A percentile compares a stretch with the other conserved stretches of the same genome.
Conservation (phyloP, 2,329 filamentous ascomycete species). For the Penicillium occitanis region DNA sequence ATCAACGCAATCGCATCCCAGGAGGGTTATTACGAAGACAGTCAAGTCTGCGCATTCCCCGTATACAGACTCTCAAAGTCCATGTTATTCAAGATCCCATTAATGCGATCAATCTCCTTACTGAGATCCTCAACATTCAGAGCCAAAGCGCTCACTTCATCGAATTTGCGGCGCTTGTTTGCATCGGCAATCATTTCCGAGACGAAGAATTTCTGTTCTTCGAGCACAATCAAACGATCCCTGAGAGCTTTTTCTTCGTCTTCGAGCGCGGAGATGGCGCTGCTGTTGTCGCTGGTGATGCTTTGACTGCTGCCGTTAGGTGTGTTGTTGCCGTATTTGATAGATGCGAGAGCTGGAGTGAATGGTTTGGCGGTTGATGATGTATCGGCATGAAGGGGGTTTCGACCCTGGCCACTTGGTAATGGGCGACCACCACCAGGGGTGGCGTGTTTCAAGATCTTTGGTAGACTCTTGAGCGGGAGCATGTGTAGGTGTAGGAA, state of each 20-base stretch:
- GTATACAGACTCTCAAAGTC: slow-evolving; percentile 60
- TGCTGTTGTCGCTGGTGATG: slow-evolving; percentile 55
- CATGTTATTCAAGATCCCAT: slow-evolving; percentile 63
- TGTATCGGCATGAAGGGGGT: slow-evolving; percentile 26
- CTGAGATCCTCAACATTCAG: slow-evolving; percentile 81
- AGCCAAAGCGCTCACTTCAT: slow-evolving; percentile 78
- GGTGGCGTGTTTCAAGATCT: slow-evolving; percentile 63
- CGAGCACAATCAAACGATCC: slow-evolving; percentile 77
- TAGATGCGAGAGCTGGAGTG: slow-evolving; percentile 55
- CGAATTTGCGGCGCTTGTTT: slow-evolving; percentile 73
- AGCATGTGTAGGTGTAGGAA: slow-evolving; percentile 92
- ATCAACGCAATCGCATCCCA: not conserved
- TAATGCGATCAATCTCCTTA: slow-evolving; percentile 69
- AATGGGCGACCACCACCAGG: slow-evolving; percentile 49
- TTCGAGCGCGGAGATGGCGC: slow-evolving; percentile 67
- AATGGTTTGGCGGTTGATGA: slow-evolving; percentile 29
- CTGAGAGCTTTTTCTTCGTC: slow-evolving; percentile 79
- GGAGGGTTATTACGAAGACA: not conserved
- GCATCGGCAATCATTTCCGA: slow-evolving; percentile 79
- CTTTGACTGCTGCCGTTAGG: slow-evolving; percentile 53
- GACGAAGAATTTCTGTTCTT: slow-evolving; percentile 90
- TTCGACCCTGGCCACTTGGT: slow-evolving; percentile 26
- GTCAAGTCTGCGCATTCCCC: slow-evolving; percentile 18
- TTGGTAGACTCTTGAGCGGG: slow-evolving; percentile 73
- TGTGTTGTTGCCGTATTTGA: slow-evolving; percentile 57